Base-by-base conservation (phyloP, 495 filamentous ascomycete genomes). In the Chaetomium cochliodes region DNA sequence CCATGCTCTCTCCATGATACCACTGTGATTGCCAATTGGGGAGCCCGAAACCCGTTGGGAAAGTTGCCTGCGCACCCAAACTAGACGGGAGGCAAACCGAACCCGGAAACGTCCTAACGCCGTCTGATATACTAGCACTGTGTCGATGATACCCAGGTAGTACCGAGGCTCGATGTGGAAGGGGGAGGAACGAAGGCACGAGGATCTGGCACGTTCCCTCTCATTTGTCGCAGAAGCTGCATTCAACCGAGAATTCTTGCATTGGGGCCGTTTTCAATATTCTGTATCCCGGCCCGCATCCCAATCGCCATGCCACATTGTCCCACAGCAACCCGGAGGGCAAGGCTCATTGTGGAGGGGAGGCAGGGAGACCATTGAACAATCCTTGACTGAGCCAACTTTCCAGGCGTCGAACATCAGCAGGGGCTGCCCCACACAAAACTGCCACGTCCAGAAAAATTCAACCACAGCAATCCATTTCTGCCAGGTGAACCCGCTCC, bases 361-460 rank as follows among this genome's bases (percentile, higher is more conserved):
- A 26, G 42, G 44, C 41, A 13, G 44, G 42, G 46, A 41, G 42
- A 28, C 33, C 22, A 22, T 50, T 11, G 33, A 50, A 50, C 20
- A 23, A 50, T 44, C 50, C 50, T 13, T 28, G 50, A 25, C 22
- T 26, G 50, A 26, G 50, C 20, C 50, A 47, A 28, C 15, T 33
- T 37, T 33, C 15, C 69, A 69, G 60, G 65, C 69, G 69, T 61
- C 63, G 69, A 55, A 58, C 61, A 46, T 57, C 30, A 57, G 64
- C 71, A 70, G 68, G 71, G 73, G 61, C 11, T 67, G 66, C 67
- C 66, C 73, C 73, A 72, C 73, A 63, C 69, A 66, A 66, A 37
- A 59, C 51, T 54, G 59, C 50, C 62, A 68, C 66, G 53, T 63
- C 61, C 59, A 66, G 71, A 75, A 73, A 74, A 75, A 67, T 73